Conservation (phyloP, 306 rosid genomes). For the Vigna unguiculata region DNA sequence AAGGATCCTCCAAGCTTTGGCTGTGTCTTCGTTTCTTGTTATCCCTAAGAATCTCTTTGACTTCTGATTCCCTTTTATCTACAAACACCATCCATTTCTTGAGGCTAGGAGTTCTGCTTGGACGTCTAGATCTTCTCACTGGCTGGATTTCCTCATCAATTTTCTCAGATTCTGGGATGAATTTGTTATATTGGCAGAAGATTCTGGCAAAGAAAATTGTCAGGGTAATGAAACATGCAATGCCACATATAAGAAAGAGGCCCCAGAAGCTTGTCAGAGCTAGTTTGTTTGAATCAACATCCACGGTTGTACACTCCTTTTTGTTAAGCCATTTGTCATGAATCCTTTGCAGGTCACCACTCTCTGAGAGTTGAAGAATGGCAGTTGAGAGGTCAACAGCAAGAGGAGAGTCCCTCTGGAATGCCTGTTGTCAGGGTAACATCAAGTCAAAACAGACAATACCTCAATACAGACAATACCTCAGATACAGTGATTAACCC, state of each 20-base stretch:
- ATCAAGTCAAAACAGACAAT: too few relatives aligned
- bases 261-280: constrained; percentile 90
- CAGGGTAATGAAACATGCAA: constrained; percentile 63
- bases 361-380: constrained; percentile 91
- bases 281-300: constrained; percentile 52
- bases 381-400: constrained; percentile 89
- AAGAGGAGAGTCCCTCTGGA: constrained; percentile 93
- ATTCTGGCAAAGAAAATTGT: constrained; percentile 58
- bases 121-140: constrained; percentile 33
- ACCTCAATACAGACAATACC: too few relatives aligned
- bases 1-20: constrained; percentile 34
- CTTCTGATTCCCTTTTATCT: constrained; percentile 68
- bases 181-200: constrained; percentile 59
- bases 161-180: constrained; percentile 48
- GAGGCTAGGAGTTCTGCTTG: constrained; percentile 54
- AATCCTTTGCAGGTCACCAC: constrained; percentile 77
- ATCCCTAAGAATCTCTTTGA: constrained; percentile 64
- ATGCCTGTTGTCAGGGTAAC: constrained; percentile 60
- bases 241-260: constrained; percentile 71
- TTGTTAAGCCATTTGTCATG: constrained; percentile 77
- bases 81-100: constrained; percentile 61
- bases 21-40: constrained; percentile 46
- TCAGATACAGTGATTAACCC: too few relatives aligned
- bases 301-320: constrained; percentile 49
- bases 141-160: constrained; percentile 53